A percentile compares a stretch with the other conserved stretches of the same genome.
Conservation (phyloP, 2,329 filamentous ascomycete genomes). For the Phialocephala sp. region DNA sequence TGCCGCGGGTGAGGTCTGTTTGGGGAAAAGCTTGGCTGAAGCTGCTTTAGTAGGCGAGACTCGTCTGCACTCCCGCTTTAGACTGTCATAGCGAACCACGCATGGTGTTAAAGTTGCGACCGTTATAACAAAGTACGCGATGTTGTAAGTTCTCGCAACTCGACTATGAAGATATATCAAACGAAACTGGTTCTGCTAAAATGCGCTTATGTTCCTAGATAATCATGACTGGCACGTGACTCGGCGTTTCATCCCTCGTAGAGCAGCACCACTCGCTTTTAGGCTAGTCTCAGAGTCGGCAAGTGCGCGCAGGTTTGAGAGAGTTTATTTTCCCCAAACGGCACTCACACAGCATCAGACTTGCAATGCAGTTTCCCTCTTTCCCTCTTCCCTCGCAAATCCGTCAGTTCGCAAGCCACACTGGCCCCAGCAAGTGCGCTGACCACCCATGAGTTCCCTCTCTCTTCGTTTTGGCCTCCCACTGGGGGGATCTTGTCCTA, state of each 20-base stretch:
- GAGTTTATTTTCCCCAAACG: constrained; percentile 9
- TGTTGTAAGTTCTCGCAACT: not conserved
- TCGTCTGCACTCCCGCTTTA: not conserved
- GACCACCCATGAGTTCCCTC: constrained; percentile 1
- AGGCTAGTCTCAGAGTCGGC: constrained; percentile 7
- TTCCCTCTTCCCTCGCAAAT: constrained; percentile 1
- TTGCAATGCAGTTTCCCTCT: constrained; percentile 5
- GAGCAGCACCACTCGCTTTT: not conserved
- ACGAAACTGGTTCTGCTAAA: not conserved
- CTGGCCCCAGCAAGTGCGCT: not conserved
- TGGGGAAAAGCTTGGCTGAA: constrained; percentile 24
- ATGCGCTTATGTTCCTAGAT: not conserved
- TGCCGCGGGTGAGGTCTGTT: constrained; percentile 17
- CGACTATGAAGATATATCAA: not conserved
- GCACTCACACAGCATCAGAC: not conserved
- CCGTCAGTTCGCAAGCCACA: constrained; percentile 5
- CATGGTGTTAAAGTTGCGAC: not conserved
- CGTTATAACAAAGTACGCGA: not conserved
- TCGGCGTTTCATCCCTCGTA: not conserved
- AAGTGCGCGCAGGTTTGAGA: constrained; percentile 22
- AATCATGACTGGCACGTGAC: not conserved
- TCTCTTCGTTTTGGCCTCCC: not conserved
- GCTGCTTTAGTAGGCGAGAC: constrained; percentile 18
- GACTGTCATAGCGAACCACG: not conserved
- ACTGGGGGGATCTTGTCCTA: constrained; percentile 1